phyloP scores from a whole-genome alignment of 1,139 yeast species.

The Candida mesenterica region DNA sequence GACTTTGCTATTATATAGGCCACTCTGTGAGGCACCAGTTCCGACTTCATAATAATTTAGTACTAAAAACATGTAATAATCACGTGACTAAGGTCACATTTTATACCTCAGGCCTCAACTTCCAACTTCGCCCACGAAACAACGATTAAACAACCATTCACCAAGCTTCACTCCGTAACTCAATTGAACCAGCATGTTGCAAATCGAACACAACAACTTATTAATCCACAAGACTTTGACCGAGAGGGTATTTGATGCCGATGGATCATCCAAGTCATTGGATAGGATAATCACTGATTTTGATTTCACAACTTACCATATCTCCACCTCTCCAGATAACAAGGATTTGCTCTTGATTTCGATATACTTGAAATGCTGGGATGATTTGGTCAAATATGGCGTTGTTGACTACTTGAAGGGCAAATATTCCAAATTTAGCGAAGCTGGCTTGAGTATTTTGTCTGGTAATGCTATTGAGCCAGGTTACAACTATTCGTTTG shows the following conservation, averaged over 20 bases:
- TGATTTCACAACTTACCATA: conserved; percentile 91
- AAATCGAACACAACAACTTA: conserved; percentile 44
- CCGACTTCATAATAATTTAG: no score
- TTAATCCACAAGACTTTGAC: conserved; percentile 43
- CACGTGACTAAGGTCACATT: no score
- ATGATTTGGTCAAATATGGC: conserved; percentile 68
- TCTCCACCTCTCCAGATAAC: conserved; percentile 72
- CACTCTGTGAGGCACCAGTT: no score
- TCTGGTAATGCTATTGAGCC: conserved; percentile 49
- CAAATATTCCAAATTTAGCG: conserved; percentile 36
- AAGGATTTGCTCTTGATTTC: conserved; percentile 67
- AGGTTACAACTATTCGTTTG: conserved; percentile 80
- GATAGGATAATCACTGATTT: conserved; percentile 93
- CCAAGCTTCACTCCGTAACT: no score
- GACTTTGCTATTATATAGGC: no score
- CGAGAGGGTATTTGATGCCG: conserved; percentile 33
- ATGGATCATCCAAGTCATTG: conserved; percentile 49
- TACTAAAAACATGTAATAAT: no score
- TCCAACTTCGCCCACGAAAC: not conserved
- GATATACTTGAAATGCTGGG: conserved; percentile 73
- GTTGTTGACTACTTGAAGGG: conserved; percentile 44
- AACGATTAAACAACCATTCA: no score
- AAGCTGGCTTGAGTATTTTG: conserved; percentile 28
- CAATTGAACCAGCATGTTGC: conserved; percentile 30
- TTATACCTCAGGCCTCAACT: no score